Evolutionary conservation across 139 green algal genomes (phyloP), one percentile per base, ranked within the genome.

Genomic region (Desmodesmus armatus): DNA sequence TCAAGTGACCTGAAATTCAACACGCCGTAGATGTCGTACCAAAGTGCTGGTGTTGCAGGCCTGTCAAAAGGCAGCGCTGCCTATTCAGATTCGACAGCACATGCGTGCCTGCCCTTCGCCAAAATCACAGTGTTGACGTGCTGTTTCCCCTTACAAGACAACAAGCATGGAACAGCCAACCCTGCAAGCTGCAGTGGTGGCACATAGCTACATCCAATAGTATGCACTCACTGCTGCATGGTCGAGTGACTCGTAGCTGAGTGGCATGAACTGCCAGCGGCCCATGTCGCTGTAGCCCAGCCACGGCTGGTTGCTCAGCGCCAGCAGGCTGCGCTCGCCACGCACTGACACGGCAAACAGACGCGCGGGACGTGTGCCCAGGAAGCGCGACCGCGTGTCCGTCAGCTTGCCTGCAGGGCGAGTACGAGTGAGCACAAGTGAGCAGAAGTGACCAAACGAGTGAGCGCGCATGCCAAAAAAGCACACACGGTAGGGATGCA

Each of bases 321-420:
- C 98, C 79, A 99, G 89, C 96, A 99, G 97, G 74, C 90, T 92
- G 31, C 90, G 92, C 79, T 85, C 53, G 49, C 95, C 96, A 21
- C 92, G 88, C 39, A 98, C 93, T 4, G 55, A 79, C 5, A 91
- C 90, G 0, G 86, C 73, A 72, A 96, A 94, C 49, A 99, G 95
- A 70, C 94, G 95, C 31, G 97, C 95, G 3, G 94, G 43, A 11
- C 91, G 85, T 0, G 94, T 95, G 72, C 98, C 97, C 77, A 99
- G 91, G 90, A 99, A 99, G 65, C 97, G 94, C 13, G 92, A 96
- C 67, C 97, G 93, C 5, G 95, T 97, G 90, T 99, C 98, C 25
- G 80, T 91, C 66, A 95, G 83, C 82, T 88, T 87, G 25, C 91
- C 86, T 86, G 82, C 23, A 25, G 44, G 31, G 13, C 23, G 29